Conservation (phyloP, 2,329 filamentous ascomycete species). For the Phyllosticta citrichinensis region DNA sequence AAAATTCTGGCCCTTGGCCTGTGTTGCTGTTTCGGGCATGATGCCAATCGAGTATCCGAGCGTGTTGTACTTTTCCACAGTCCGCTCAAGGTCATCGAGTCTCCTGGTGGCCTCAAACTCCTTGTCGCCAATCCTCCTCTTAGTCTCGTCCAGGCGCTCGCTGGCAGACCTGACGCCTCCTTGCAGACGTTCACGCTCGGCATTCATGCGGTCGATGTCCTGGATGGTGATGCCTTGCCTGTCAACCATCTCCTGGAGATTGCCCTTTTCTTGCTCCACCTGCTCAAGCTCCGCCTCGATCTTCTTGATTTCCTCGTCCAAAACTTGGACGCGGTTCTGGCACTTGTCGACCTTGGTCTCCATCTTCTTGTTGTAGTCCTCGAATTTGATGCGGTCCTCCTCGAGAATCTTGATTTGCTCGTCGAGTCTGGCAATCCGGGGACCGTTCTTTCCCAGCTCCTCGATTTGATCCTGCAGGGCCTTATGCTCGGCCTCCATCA, state of each 20-base stretch:
- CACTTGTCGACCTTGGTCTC: slow-evolving; percentile 83
- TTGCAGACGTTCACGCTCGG: slow-evolving; percentile 86
- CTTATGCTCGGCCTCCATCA: slow-evolving; percentile 78
- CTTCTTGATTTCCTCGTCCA: slow-evolving; percentile 82
- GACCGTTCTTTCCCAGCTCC: slow-evolving; percentile 76
- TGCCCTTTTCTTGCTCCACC: slow-evolving; percentile 64
- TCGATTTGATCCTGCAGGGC: slow-evolving; percentile 76
- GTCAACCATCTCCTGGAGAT: slow-evolving; percentile 78
- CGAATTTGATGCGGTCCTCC: slow-evolving; percentile 89
- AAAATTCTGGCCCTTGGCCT: slow-evolving; percentile 75
- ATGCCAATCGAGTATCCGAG: slow-evolving; percentile 87
- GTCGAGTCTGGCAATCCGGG: slow-evolving; percentile 73
- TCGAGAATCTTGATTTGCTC: slow-evolving; percentile 88
- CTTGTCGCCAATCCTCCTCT: slow-evolving; percentile 71
- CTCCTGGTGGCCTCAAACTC: slow-evolving; percentile 78
- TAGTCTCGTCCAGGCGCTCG: slow-evolving; percentile 71
- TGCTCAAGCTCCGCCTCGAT: slow-evolving; percentile 78
- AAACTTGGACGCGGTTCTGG: slow-evolving; percentile 63
- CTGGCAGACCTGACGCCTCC: slow-evolving; percentile 72
- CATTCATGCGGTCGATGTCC: slow-evolving; percentile 98
- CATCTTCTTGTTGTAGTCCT: slow-evolving; percentile 82
- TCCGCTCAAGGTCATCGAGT: slow-evolving; percentile 83
- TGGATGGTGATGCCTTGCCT: slow-evolving; percentile 91
- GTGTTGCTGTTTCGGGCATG: slow-evolving; percentile 73
- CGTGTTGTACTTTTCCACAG: slow-evolving; percentile 87